These are phyloP conservation scores for Sparassis latifolia DNA, from an alignment of 1,284 basidiomycete species.

Conservation along the genomic window DNA sequence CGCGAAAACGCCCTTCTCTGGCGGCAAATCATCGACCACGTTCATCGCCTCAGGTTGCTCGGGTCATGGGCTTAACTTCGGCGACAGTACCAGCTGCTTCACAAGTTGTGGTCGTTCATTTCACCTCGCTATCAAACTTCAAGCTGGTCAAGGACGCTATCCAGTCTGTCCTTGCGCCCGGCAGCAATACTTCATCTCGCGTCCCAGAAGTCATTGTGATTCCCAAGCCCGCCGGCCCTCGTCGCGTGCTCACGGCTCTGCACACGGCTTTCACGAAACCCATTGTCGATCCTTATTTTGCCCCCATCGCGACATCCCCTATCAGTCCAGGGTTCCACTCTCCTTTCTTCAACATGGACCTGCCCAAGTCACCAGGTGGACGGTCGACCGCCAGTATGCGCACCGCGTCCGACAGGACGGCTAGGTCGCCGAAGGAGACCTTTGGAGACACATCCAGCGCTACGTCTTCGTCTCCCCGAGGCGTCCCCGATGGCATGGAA, in stretches of 20 bases:
- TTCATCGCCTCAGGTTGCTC: slow-evolving; percentile 71
- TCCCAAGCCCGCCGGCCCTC: slow-evolving; percentile 91
- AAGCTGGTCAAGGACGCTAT: slow-evolving; percentile 83
- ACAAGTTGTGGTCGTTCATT: slow-evolving; percentile 73
- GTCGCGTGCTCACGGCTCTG: slow-evolving; percentile 83
- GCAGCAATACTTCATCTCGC: slow-evolving; percentile 29
- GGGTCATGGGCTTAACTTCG: slow-evolving; percentile 36
- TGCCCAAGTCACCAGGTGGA: slow-evolving; percentile 35
- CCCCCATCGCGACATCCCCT: slow-evolving; percentile 90
- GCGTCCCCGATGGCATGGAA: slow-evolving; percentile 71
- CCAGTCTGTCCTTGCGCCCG: slow-evolving; percentile 55
- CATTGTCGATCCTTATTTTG: slow-evolving; percentile 81
- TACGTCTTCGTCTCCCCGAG: slow-evolving; percentile 68
- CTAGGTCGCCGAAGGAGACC: slow-evolving; percentile 45
- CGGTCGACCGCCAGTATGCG: slow-evolving; percentile 44
- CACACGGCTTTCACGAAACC: slow-evolving; percentile 84
- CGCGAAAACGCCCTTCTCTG: slow-evolving; percentile 71
- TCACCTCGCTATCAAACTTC: slow-evolving; percentile 86
- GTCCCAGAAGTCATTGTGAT: slow-evolving; percentile 88
- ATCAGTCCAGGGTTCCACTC: slow-evolving; percentile 53
- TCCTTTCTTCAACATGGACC: slow-evolving; percentile 36
- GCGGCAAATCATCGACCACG: slow-evolving; percentile 62
- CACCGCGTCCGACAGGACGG: slow-evolving; percentile 52
- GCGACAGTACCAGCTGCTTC: slow-evolving; percentile 23
- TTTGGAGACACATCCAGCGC: slow-evolving; percentile 30